Evolutionary conservation across 345 rosid genomes (phyloP).

Genomic region (Euphorbia pulcherrima): DNA sequence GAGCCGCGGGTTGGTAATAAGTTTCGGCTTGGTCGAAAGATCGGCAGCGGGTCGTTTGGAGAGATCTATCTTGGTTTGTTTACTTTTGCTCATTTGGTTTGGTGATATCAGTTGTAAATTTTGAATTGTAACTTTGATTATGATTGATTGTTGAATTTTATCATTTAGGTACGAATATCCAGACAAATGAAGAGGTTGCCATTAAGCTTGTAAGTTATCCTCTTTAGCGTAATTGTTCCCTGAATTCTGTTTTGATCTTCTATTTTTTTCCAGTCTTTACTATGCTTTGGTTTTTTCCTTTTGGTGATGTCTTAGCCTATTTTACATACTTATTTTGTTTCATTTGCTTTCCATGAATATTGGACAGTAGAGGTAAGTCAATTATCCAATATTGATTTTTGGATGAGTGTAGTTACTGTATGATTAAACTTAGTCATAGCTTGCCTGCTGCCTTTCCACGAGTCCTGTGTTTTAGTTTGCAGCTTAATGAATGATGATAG

Average conservation of each 20-base stretch:
- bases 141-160: background rate
- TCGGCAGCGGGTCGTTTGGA: conserved; percentile 98
- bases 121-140: background rate
- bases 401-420: background rate
- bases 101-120: background rate
- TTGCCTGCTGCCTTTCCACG: background rate
- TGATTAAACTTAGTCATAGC: background rate
- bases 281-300: background rate
- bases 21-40: conserved; percentile 90
- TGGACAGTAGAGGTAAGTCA: background rate
- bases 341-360: background rate
- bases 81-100: background rate
- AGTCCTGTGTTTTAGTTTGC: background rate
- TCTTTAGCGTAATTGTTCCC: background rate
- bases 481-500: background rate
- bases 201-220: conserved; percentile 79
- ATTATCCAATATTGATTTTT: background rate
- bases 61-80: conserved; percentile 95
- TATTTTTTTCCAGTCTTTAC: conserved; percentile 1
- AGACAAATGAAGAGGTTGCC: conserved; percentile 92
- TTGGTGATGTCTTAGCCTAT: background rate
- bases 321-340: background rate
- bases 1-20: conserved; percentile 89
- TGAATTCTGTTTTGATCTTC: background rate
- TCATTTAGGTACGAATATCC: conserved; percentile 66